These are phyloP conservation scores for Aaosphaeria arxii DNA, from an alignment of 2,329 filamentous ascomycete genomes.

Conservation along the genomic window DNA sequence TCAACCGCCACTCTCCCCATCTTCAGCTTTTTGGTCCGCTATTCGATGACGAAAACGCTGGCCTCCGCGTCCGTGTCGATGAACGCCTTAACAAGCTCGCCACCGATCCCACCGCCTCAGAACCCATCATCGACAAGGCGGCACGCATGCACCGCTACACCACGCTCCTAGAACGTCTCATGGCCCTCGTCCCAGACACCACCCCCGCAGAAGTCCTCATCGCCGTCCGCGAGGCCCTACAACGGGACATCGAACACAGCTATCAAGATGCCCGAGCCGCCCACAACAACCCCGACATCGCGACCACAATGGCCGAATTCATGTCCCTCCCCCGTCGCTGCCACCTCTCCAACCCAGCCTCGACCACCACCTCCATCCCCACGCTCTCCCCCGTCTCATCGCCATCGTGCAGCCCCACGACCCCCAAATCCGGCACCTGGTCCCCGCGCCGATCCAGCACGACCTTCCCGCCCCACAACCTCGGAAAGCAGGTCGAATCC, in stretches of 20 bases:
- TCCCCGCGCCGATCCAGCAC: slow-evolving; percentile 1
- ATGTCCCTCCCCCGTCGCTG: background rate
- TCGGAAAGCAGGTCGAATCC: slow-evolving; percentile 20
- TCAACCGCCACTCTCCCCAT: slow-evolving; percentile 22
- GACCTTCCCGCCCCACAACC: slow-evolving; percentile 12
- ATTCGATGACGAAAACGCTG: slow-evolving; percentile 18
- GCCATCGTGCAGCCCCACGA: background rate
- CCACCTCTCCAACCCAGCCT: background rate
- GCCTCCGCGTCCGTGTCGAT: slow-evolving; percentile 23
- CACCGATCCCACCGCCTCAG: slow-evolving; percentile 9
- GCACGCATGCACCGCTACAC: slow-evolving; percentile 27
- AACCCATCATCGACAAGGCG: slow-evolving; percentile 21
- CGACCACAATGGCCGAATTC: background rate
- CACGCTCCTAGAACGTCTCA: slow-evolving; percentile 27
- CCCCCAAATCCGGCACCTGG: background rate
- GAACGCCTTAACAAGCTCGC: slow-evolving; percentile 23
- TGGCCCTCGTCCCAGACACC: slow-evolving; percentile 20
- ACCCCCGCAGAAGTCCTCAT: slow-evolving; percentile 15
- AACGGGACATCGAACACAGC: slow-evolving; percentile 14
- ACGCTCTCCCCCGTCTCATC: background rate
- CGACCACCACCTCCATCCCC: background rate
- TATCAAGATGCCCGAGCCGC: slow-evolving; percentile 20
- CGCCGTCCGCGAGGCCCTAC: slow-evolving; percentile 19
- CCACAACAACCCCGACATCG: background rate
- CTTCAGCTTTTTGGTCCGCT: slow-evolving; percentile 28